A percentile compares a stretch with the other conserved stretches of the same genome.
These are phyloP conservation scores for Fusarium tjaetaba DNA, from an alignment of 2,329 filamentous ascomycete species.

Conservation along the genomic window DNA sequence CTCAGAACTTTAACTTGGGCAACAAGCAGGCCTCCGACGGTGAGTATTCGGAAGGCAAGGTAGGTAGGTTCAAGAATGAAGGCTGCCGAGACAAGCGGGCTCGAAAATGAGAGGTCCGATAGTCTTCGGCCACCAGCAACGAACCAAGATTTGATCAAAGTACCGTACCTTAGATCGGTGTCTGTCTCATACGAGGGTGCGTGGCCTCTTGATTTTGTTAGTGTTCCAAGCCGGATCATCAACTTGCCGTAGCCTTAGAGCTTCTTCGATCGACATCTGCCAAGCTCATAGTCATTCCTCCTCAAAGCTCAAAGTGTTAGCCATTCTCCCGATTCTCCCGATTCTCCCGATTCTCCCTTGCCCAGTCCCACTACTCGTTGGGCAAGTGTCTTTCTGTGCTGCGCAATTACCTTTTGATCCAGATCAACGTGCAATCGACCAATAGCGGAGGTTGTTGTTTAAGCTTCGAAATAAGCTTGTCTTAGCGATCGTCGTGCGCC, in stretches of 20 bases:
- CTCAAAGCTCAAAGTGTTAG: neutral
- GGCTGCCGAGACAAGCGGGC: neutral
- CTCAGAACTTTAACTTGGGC: neutral
- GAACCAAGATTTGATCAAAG: neutral
- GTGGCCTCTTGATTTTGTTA: neutral
- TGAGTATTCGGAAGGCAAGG: neutral
- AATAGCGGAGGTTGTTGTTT: slow-evolving; percentile 11
- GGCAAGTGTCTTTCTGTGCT: neutral
- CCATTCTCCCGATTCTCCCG: neutral
- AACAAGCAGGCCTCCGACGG: neutral
- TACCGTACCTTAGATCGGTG: neutral
- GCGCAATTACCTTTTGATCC: slow-evolving; percentile 4
- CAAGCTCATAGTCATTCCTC: slow-evolving; percentile 29
- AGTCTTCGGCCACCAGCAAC: slow-evolving; percentile 12
- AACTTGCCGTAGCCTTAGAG: slow-evolving; percentile 25
- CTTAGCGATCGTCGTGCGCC: slow-evolving; percentile 14
- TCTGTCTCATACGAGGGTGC: slow-evolving; percentile 4
- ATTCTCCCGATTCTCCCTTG: slow-evolving; percentile 1
- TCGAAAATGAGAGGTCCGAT: slow-evolving; percentile 13
- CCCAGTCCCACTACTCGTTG: neutral
- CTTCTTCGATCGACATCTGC: slow-evolving; percentile 32
- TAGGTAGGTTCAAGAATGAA: neutral
- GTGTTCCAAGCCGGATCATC: slow-evolving; percentile 38
- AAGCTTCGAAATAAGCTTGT: slow-evolving; percentile 45
- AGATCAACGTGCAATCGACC: neutral